Conservation (phyloP, 208 protist genomes). For the Trypanosoma grayi region DNA sequence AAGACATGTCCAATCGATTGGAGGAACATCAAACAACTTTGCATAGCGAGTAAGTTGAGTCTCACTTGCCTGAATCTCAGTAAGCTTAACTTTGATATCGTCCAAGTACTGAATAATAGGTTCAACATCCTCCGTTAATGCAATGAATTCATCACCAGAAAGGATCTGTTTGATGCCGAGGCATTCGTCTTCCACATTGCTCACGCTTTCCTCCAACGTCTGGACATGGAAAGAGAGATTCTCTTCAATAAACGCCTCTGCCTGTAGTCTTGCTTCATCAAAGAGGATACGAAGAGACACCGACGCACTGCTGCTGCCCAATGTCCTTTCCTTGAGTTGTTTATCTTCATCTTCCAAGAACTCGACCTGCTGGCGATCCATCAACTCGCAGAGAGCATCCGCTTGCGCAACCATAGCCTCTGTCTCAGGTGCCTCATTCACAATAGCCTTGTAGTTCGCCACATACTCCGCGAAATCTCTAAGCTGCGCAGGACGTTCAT, state of each 20-base stretch:
- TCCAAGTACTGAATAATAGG: slow-evolving; percentile 84
- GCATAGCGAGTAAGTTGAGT: slow-evolving; percentile 77
- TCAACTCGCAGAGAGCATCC: slow-evolving; percentile 87
- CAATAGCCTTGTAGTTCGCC: slow-evolving; percentile 79
- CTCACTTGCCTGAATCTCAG: slow-evolving; percentile 68
- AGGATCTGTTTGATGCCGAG: slow-evolving; percentile 81
- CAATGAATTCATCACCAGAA: slow-evolving; percentile 81
- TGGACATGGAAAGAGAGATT: slow-evolving; percentile 73
- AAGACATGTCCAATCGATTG: slow-evolving; percentile 85
- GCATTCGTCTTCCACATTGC: slow-evolving; percentile 87
- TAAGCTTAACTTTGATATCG: slow-evolving; percentile 74
- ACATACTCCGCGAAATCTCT: slow-evolving; percentile 87
- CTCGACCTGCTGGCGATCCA: slow-evolving; percentile 89
- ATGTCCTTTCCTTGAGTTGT: slow-evolving; percentile 83
- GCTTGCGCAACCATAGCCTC: slow-evolving; percentile 74
- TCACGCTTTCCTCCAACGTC: slow-evolving; percentile 64
- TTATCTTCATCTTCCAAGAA: slow-evolving; percentile 89
- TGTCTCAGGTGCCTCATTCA: slow-evolving; percentile 38
- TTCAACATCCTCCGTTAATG: slow-evolving; percentile 74
- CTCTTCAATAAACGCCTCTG: slow-evolving; percentile 89
- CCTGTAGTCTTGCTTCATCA: slow-evolving; percentile 78
- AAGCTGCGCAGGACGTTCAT: slow-evolving; percentile 66
- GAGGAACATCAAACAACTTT: slow-evolving; percentile 73
- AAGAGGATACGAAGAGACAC: slow-evolving; percentile 79
- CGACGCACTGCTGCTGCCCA: slow-evolving; percentile 66